Conservation (phyloP, 2,329 filamentous ascomycete species). For the Byssochlamys sp. region DNA sequence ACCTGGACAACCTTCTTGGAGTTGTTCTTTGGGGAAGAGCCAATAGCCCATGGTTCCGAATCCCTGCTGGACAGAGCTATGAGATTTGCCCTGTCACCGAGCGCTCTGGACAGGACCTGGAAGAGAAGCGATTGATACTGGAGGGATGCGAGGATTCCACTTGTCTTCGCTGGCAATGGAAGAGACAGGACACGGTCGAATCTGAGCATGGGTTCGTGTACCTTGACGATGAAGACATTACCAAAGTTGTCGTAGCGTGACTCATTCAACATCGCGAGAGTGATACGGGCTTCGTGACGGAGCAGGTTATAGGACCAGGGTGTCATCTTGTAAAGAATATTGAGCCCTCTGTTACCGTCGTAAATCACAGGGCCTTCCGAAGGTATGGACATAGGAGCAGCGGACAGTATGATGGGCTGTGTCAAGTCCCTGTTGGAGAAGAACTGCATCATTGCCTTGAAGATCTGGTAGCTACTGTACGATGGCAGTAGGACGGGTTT, state of each 20-base stretch:
- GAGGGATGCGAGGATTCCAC: constrained; percentile 19
- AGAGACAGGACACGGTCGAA: constrained; percentile 46
- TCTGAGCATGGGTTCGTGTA: constrained; percentile 42
- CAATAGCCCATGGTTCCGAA: constrained; percentile 39
- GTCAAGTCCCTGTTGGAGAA: constrained; percentile 65
- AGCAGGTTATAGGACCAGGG: constrained; percentile 69
- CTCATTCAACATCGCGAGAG: constrained; percentile 66
- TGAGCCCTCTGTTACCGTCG: constrained; percentile 64
- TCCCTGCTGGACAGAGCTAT: constrained; percentile 49
- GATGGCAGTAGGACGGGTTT: constrained; percentile 64
- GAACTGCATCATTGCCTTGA: constrained; percentile 89
- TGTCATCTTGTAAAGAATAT: constrained; percentile 84
- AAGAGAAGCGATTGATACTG: constrained; percentile 42
- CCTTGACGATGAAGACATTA: constrained; percentile 63
- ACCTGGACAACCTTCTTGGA: constrained; percentile 43
- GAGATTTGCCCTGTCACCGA: constrained; percentile 64
- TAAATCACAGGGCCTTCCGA: constrained; percentile 61
- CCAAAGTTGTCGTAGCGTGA: constrained; percentile 70
- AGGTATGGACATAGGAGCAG: constrained; percentile 23
- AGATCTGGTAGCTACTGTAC: constrained; percentile 83
- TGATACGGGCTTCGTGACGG: constrained; percentile 63
- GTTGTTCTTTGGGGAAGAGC: constrained; percentile 23
- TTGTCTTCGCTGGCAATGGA: constrained; percentile 14
- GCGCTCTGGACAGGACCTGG: constrained; percentile 56
- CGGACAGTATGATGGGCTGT: constrained; percentile 47